Conservation (phyloP, 1,284 basidiomycete genomes). For the Vanrija pseudolonga region DNA sequence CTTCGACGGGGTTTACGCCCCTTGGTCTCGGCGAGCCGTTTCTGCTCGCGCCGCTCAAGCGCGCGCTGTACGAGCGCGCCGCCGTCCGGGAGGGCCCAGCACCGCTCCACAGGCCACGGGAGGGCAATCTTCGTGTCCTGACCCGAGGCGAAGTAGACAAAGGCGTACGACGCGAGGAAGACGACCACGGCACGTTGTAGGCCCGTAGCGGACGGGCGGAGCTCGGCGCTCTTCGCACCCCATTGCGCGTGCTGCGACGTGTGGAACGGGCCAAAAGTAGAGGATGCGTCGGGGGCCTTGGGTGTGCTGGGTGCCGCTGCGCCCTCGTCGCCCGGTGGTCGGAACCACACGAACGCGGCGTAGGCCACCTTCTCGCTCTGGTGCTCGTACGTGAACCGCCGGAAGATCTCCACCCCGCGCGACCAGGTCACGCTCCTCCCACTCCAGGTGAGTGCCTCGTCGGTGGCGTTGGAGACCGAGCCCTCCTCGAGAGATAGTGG, state of each 20-base stretch:
- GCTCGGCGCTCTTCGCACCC: not conserved
- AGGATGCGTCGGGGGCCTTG: conserved; percentile 7
- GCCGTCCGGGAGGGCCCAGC: conserved; percentile 63
- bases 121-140: conserved; percentile 72
- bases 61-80: conserved; percentile 61
- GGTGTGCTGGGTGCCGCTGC: conserved; percentile 19
- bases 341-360: conserved; percentile 61
- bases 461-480: conserved; percentile 14
- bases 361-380: conserved; percentile 69
- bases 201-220: not conserved
- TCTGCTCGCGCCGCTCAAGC: conserved; percentile 30
- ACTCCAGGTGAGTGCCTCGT: conserved; percentile 67
- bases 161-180: conserved; percentile 69
- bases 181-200: conserved; percentile 63
- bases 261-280: conserved; percentile 48
- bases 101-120: conserved; percentile 71
- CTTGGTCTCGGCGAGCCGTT: not conserved
- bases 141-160: conserved; percentile 70
- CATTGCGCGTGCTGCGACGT: conserved; percentile 20
- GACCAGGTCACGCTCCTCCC: conserved; percentile 64
- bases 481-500: no score
- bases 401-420: conserved; percentile 64
- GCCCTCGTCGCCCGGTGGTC: conserved; percentile 1
- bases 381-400: conserved; percentile 68
- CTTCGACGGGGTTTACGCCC: conserved; percentile 4